Evolutionary conservation across 2,329 filamentous ascomycete species (phyloP).

Genomic region (Boeremia exigua): DNA sequence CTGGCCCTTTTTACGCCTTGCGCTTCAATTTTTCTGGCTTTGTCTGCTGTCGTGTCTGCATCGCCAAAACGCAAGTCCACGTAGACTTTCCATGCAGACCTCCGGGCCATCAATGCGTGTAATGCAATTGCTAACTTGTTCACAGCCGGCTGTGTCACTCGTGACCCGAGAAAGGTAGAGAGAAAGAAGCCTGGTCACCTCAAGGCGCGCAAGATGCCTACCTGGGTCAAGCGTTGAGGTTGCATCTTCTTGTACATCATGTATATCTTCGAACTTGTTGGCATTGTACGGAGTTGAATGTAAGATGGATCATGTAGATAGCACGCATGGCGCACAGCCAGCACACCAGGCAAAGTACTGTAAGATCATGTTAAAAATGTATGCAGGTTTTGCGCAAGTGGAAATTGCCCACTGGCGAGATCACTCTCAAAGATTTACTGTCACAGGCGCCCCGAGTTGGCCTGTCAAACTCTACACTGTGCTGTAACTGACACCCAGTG

Average conservation of each 20-base stretch:
- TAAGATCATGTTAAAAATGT: background rate
- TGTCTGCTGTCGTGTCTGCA: background rate
- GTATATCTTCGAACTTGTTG: slow-evolving; percentile 20
- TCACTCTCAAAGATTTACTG: too few relatives aligned
- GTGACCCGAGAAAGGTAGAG: slow-evolving; percentile 90
- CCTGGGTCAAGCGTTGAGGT: slow-evolving; percentile 86
- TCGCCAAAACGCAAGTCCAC: background rate
- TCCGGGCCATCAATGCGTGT: background rate
- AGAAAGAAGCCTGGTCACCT: slow-evolving; percentile 96
- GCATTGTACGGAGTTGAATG: slow-evolving; percentile 24
- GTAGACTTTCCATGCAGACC: slow-evolving; percentile 13
- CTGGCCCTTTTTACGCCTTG: slow-evolving; percentile 9
- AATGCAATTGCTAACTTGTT: slow-evolving; percentile 51
- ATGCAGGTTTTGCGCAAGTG: too few relatives aligned
- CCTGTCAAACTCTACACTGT: too few relatives aligned
- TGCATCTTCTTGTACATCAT: slow-evolving; percentile 29
- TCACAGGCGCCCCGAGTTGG: too few relatives aligned
- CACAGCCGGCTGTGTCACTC: slow-evolving; percentile 87
- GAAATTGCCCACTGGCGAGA: too few relatives aligned
- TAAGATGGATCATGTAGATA: slow-evolving; percentile 8
- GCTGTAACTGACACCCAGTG: too few relatives aligned
- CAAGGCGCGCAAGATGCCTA: slow-evolving; percentile 97
- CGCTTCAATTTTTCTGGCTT: slow-evolving; percentile 2
- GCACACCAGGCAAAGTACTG: background rate
- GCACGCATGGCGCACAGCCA: background rate